Percentiles rank a stretch among this genome's conserved stretches.
phyloP scores from a whole-genome alignment of 2,329 filamentous ascomycete genomes.

The Tolypocladium ophioglossoides region DNA sequence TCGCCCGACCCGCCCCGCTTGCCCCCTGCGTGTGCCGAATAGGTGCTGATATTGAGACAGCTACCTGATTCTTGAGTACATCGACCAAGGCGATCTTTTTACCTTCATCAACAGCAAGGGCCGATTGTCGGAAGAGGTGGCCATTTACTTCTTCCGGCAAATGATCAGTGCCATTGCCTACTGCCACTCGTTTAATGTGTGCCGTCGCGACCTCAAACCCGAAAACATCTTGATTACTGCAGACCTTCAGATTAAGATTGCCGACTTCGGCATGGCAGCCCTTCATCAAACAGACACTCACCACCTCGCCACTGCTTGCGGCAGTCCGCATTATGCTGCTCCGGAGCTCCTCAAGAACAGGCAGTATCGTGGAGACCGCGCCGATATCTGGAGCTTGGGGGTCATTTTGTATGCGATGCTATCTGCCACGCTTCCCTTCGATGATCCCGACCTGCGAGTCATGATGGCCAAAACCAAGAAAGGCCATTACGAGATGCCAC shows the following conservation, averaged over 20 bases:
- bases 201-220: conserved; percentile 90
- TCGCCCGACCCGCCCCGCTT: background rate
- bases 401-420: conserved; percentile 85
- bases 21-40: background rate
- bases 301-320: conserved; percentile 79
- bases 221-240: conserved; percentile 88
- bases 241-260: conserved; percentile 74
- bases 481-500: conserved; percentile 51
- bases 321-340: conserved; percentile 92
- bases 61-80: conserved; percentile 89
- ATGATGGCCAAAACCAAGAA: conserved; percentile 53
- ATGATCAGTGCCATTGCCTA: conserved; percentile 88
- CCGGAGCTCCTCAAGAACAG: conserved; percentile 76
- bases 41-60: conserved; percentile 34
- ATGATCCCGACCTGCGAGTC: conserved; percentile 49
- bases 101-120: conserved; percentile 69
- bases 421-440: conserved; percentile 75
- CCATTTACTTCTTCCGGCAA: conserved; percentile 80
- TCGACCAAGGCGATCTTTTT: conserved; percentile 72
- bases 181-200: conserved; percentile 90
- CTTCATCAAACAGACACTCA: conserved; percentile 71
- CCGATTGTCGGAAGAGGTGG: conserved; percentile 67
- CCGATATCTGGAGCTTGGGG: conserved; percentile 91
- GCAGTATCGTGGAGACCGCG: conserved; percentile 72
- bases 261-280: conserved; percentile 97